A percentile compares a stretch with the other conserved stretches of the same genome.
Evolutionary conservation across 2,329 filamentous ascomycete species (phyloP).

Genomic region (Sarocladium kiliense): DNA sequence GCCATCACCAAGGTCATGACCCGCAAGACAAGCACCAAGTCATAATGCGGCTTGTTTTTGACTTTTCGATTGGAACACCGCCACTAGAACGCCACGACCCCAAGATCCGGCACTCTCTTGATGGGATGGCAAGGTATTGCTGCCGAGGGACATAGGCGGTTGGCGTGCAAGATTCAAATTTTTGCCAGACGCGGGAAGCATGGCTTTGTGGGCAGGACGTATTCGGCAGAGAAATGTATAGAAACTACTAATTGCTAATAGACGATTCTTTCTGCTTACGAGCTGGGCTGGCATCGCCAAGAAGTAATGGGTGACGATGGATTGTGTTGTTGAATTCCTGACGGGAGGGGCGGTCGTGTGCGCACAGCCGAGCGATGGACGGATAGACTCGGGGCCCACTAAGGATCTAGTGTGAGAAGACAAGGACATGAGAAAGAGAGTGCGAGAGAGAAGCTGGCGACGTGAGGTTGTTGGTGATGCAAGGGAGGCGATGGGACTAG

Average conservation of each 20-base stretch:
- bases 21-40: conserved; percentile 46
- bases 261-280: neutral
- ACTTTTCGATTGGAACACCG: neutral
- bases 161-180: neutral
- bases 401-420: no score
- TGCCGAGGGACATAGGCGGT: neutral
- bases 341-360: neutral
- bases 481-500: neutral
- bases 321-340: neutral
- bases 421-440: neutral
- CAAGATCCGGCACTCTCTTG: neutral
- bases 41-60: conserved; percentile 8
- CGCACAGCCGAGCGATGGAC: neutral
- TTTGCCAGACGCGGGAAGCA: neutral
- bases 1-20: conserved; percentile 90
- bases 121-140: neutral
- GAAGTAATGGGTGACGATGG: neutral
- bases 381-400: neutral
- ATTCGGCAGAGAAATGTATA: conserved; percentile 1
- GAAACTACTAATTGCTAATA: conserved; percentile 9
- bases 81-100: neutral
- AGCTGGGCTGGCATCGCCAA: conserved; percentile 4
- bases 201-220: neutral
- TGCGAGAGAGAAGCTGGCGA: neutral
- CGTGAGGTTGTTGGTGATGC: neutral